Evolutionary conservation across 1,284 basidiomycete genomes (phyloP).

Genomic region (Leccinum fuscescens): DNA sequence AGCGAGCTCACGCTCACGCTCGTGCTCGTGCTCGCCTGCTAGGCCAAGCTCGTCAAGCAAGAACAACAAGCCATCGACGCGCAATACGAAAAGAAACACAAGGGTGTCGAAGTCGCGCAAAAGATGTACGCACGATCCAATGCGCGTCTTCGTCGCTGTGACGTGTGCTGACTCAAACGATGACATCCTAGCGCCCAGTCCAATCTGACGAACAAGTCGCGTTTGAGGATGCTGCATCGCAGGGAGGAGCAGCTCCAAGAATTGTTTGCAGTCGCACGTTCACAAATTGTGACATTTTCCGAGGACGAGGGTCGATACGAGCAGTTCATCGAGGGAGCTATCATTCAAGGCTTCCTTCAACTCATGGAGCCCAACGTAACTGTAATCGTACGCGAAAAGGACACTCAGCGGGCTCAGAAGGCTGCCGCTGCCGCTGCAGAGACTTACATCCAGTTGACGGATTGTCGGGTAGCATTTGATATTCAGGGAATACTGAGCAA

Average conservation of each 20-base stretch:
- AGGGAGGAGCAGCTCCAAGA: conserved; percentile 92
- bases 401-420: conserved; percentile 52
- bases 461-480: conserved; percentile 59
- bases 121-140: conserved; percentile 73
- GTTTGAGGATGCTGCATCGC: conserved; percentile 86
- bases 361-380: conserved; percentile 70
- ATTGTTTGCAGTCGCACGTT: conserved; percentile 73
- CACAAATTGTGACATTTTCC: conserved; percentile 61
- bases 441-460: conserved; percentile 75
- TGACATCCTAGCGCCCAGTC: conserved; percentile 78
- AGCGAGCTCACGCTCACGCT: neutral
- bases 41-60: conserved; percentile 95
- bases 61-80: conserved; percentile 91
- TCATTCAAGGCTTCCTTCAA: conserved; percentile 49
- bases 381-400: conserved; percentile 63
- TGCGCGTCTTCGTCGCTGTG: neutral
- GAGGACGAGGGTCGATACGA: conserved; percentile 58
- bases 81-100: conserved; percentile 91
- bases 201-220: conserved; percentile 94
- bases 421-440: conserved; percentile 64
- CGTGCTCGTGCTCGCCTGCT: neutral
- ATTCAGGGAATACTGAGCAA: conserved; percentile 71
- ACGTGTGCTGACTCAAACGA: neutral
- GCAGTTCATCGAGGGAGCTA: conserved; percentile 73
- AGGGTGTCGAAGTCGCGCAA: conserved; percentile 88